A percentile compares a stretch with the other conserved stretches of the same genome.
These are phyloP conservation scores for Hsuehochloa calcarea DNA, from an alignment of 176 grass and related monocot species.

Conservation along the genomic window DNA sequence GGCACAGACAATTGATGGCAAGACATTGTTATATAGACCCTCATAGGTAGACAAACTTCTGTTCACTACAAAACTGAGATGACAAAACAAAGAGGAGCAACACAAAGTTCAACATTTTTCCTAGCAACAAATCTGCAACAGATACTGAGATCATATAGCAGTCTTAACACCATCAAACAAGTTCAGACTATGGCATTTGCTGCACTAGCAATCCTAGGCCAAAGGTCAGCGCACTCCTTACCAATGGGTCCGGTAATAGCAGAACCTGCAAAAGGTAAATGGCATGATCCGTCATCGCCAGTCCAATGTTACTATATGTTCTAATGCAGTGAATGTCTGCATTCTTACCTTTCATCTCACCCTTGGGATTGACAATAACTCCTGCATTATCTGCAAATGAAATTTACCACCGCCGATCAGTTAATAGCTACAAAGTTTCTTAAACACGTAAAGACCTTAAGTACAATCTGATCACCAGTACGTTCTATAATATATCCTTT, in stretches of 20 bases:
- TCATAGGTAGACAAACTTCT: background rate
- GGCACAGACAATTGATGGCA: fast-evolving
- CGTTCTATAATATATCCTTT: background rate
- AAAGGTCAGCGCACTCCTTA: slow-evolving; percentile 65
- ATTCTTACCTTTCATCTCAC: slow-evolving; percentile 56
- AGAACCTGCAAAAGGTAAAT: slow-evolving; percentile 32
- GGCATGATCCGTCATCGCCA: background rate
- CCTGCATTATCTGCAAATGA: slow-evolving; percentile 53
- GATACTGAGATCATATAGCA: slow-evolving; percentile 7
- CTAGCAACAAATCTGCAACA: background rate
- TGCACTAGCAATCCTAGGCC: slow-evolving; percentile 64
- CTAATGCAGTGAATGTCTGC: fast-evolving
- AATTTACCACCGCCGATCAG: background rate
- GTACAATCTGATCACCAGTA: background rate
- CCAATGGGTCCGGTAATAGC: slow-evolving; percentile 60
- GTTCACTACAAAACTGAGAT: slow-evolving; percentile 30
- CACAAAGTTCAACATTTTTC: background rate
- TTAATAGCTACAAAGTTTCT: background rate
- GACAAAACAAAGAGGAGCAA: background rate
- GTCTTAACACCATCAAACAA: slow-evolving; percentile 25
- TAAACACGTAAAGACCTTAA: background rate
- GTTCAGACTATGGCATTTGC: slow-evolving; percentile 60
- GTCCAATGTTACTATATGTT: background rate
- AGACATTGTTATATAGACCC: background rate
- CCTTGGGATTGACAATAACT: slow-evolving; percentile 68